phyloP scores from a whole-genome alignment of 345 rosid genomes.

The Euclidium syriacum region DNA sequence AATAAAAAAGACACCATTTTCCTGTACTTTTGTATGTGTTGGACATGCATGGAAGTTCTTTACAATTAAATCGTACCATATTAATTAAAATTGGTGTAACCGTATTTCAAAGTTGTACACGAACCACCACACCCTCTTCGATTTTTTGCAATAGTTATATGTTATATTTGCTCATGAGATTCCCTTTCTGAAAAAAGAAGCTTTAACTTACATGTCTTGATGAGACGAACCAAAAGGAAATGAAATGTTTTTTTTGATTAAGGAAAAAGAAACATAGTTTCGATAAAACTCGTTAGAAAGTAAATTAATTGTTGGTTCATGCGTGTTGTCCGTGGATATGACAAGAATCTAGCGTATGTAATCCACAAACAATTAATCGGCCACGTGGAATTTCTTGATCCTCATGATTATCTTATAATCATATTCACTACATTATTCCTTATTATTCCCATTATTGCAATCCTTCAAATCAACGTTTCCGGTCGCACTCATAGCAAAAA shows the following conservation, averaged over 20 bases:
- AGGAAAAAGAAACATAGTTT: neutral
- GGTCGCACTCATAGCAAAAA: constrained; percentile 5
- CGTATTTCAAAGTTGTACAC: neutral
- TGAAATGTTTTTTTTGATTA: neutral
- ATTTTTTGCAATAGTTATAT: neutral
- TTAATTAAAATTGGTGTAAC: no score
- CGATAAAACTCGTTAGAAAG: neutral
- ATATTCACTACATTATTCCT: neutral
- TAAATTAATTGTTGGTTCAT: constrained; percentile 18
- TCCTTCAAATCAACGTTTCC: neutral
- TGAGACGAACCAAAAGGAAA: neutral
- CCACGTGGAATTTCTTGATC: constrained; percentile 26
- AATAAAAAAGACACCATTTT: no score
- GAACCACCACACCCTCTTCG: neutral
- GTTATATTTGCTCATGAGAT: neutral
- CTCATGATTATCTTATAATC: constrained; percentile 9
- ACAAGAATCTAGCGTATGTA: constrained; percentile 30
- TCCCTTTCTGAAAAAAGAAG: neutral
- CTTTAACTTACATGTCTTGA: neutral
- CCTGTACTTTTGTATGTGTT: neutral
- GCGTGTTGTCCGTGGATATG: constrained; percentile 31
- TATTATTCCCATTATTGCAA: constrained; percentile 2
- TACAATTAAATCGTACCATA: no score
- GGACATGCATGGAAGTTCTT: neutral
- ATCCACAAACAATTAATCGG: constrained; percentile 18